Percentiles rank a stretch among this genome's conserved stretches.
Evolutionary conservation across 371 early-diverging fungal species (phyloP).

Genomic region (Caulochytrium protostelioides): DNA sequence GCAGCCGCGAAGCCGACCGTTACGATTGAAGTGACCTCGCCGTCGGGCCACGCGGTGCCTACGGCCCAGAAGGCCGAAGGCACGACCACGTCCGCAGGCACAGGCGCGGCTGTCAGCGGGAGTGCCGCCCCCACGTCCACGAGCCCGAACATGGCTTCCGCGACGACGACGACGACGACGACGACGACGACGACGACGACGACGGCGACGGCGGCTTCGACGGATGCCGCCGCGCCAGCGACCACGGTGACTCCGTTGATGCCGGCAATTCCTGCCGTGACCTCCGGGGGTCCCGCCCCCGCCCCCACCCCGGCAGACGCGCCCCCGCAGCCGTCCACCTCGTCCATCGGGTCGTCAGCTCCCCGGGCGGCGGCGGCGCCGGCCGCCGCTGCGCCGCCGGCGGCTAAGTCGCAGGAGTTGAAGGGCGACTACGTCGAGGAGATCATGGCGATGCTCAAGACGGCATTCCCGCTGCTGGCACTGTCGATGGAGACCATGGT

Average conservation of each 20-base stretch:
- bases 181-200: no score
- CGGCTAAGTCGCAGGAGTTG: background rate
- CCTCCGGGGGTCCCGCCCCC: constrained; percentile 2
- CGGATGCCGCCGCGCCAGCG: constrained; percentile 3
- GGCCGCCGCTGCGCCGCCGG: background rate
- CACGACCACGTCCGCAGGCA: constrained; percentile 3
- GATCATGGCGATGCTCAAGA: constrained; percentile 86
- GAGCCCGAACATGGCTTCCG: background rate
- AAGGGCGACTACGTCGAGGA: constrained; percentile 61
- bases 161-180: constrained; percentile 2
- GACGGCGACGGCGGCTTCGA: background rate
- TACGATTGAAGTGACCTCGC: no score
- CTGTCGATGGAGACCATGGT: constrained; percentile 94
- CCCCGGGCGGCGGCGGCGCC: background rate
- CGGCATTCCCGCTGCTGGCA: constrained; percentile 77
- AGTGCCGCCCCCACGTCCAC: constrained; percentile 2
- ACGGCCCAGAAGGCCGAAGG: constrained; percentile 6
- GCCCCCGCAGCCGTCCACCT: constrained; percentile 1
- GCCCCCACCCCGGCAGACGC: constrained; percentile 3
- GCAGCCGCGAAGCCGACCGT: no score
- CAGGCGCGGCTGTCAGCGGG: background rate
- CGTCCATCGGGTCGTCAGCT: constrained; percentile 7
- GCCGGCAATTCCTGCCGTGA: background rate
- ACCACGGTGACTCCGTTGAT: background rate
- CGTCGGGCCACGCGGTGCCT: no score